phyloP scores from a whole-genome alignment of 352 stramenopile species.

The Chrysophaeum taylorii region DNA sequence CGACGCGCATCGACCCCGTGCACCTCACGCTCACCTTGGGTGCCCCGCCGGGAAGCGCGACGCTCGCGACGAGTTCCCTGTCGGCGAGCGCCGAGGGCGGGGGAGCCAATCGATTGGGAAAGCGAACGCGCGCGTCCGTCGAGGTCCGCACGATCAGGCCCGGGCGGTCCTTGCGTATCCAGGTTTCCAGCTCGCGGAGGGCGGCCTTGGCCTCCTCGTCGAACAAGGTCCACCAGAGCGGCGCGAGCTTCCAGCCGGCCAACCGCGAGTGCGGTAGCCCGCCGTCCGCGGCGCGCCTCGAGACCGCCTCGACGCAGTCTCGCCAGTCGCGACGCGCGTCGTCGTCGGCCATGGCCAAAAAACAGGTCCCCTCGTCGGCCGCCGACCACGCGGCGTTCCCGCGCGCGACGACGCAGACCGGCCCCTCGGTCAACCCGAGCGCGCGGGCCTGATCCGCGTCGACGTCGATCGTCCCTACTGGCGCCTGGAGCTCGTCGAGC shows the following conservation, averaged over 20 bases:
- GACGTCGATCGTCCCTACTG: neutral
- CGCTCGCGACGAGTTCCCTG: too few relatives aligned
- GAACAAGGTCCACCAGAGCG: too few relatives aligned
- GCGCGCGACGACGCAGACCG: slow-evolving; percentile 1
- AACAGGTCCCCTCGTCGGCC: neutral
- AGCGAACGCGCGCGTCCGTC: too few relatives aligned
- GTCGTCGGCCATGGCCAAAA: neutral
- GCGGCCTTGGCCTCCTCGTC: too few relatives aligned
- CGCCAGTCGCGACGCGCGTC: neutral
- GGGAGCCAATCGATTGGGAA: too few relatives aligned
- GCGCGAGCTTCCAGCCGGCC: neutral
- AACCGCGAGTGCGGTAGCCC: neutral
- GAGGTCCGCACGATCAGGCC: too few relatives aligned
- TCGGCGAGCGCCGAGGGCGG: too few relatives aligned
- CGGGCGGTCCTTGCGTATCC: too few relatives aligned
- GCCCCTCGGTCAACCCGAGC: neutral
- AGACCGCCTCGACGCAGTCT: neutral
- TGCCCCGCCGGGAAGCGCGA: neutral
- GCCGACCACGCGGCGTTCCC: neutral
- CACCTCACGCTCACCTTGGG: neutral
- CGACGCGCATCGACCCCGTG: neutral
- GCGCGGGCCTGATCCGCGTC: neutral
- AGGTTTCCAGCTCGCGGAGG: too few relatives aligned
- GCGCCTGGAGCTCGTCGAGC: neutral
- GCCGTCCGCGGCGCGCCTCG: neutral